phyloP scores from a whole-genome alignment of 345 rosid species.

The Dovyalis caffra region DNA sequence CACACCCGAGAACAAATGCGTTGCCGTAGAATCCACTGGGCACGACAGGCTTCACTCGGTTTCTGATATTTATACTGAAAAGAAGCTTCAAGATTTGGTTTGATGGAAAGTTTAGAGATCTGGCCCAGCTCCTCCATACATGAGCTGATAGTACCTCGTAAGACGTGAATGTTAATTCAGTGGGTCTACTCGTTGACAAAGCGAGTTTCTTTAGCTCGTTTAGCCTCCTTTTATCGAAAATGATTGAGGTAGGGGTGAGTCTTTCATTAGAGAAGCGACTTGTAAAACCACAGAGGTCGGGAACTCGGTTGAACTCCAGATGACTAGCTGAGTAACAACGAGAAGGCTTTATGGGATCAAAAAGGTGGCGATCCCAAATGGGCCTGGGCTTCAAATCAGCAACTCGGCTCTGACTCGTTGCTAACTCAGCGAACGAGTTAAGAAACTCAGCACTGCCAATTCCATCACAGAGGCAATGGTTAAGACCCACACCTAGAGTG shows the following conservation, averaged over 20 bases:
- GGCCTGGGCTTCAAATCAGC: constrained; percentile 30
- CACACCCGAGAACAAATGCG: constrained; percentile 80
- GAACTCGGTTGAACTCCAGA: constrained; percentile 58
- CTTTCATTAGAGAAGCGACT: constrained; percentile 56
- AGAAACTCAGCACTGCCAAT: constrained; percentile 76
- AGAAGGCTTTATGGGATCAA: constrained; percentile 31
- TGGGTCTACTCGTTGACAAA: constrained; percentile 24
- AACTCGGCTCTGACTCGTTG: constrained; percentile 24
- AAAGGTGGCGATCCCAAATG: constrained; percentile 74
- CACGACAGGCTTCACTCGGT: constrained; percentile 66
- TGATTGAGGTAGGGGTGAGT: constrained; percentile 59
- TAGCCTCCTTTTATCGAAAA: constrained; percentile 41
- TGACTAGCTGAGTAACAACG: constrained; percentile 32
- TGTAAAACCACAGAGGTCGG: constrained; percentile 60
- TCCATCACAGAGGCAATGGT: constrained; percentile 75
- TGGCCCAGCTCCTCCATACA: constrained; percentile 85
- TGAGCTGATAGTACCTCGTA: constrained; percentile 83
- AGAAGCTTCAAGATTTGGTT: constrained; percentile 68
- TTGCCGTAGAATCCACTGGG: constrained; percentile 82
- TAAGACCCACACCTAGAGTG: constrained; percentile 61
- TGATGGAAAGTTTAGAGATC: constrained; percentile 58
- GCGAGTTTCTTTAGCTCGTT: constrained; percentile 56
- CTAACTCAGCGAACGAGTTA: constrained; percentile 55
- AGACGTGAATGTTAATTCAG: constrained; percentile 45
- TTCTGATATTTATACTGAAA: constrained; percentile 63